Base-by-base conservation (phyloP, 768 basidiomycete genomes). In the Leucocoprinus leucothites region DNA sequence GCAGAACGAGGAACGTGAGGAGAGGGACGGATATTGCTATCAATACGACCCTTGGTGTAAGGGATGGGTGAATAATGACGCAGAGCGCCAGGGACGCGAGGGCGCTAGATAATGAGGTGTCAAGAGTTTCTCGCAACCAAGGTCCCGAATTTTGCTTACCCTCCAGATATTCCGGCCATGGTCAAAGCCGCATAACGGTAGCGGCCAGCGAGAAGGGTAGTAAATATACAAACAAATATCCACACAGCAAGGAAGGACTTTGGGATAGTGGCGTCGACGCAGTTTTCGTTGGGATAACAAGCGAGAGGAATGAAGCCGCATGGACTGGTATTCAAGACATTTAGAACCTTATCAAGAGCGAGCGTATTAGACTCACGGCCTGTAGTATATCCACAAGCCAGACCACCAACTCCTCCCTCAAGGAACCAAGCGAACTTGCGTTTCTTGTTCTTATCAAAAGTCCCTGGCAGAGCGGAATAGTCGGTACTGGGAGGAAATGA, bases 361-460 rank as follows among this genome's bases (percentile, higher is more conserved):
- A 21, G 25, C 31, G n/a, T n/a, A n/a, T n/a, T n/a, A n/a, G 19
- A 73, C 80, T 34, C 63, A 87, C 86, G 62, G 53, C 85, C 86
- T 60, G 85, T 84, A 2, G 73, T 67, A 66, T 77, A 87, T 22
- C 86, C 87, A 16, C 71, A 66, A 13, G 76, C 73, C 19, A 86
- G 57, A 14, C 87, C 87, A 50, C 87, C 86, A 18, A 87, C 57
- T 2, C 86, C 86, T 43, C 86, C 85, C 63, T 81, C 81, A 9
- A 87, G 66, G 9, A 71, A 62, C 64, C 73, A 80, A 26, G 57
- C 64, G 24, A 69, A 63, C n/a, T 59, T 65, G 21, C 65, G 67
- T 21, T 65, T 67, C 55, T 65, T 70, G 28, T 57, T 51, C 35
- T 75, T 69, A 31, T 65, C 54, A 47, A 65, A 62, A 8, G 65